Percentiles rank a stretch among this genome's conserved stretches.
Evolutionary conservation across 257 asterid genomes (phyloP).

Genomic region (Fraxinus cuspidata): DNA sequence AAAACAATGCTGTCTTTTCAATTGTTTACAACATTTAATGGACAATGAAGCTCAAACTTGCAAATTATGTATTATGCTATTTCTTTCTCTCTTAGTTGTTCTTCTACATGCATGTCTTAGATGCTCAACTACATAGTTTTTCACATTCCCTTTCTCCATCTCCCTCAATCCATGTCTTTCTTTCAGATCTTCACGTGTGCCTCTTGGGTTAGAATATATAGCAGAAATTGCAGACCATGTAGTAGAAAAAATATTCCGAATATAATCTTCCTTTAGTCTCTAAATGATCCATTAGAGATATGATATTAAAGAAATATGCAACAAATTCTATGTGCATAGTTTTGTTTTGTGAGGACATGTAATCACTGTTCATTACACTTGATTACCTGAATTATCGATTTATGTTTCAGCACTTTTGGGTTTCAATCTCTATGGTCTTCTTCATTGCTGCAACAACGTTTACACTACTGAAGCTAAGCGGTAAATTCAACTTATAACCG

Average conservation of each 20-base stretch:
- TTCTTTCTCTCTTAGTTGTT: not conserved
- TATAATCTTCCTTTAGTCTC: no score
- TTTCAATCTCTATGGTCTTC: constrained; percentile 96
- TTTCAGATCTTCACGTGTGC: no score
- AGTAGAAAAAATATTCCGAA: no score
- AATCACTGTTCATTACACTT: constrained; percentile 4
- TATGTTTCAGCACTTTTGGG: constrained; percentile 94
- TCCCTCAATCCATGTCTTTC: not conserved
- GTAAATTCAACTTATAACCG: constrained; percentile 43
- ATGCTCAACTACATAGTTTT: not conserved
- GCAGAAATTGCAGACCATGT: no score
- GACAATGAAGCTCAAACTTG: not conserved
- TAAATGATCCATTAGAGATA: not conserved
- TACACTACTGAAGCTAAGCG: constrained; percentile 83
- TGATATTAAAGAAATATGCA: not conserved
- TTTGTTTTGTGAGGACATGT: not conserved
- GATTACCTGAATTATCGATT: constrained; percentile 22
- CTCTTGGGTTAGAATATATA: no score
- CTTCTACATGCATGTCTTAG: not conserved
- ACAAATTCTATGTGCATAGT: constrained; percentile 4
- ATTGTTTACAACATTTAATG: not conserved
- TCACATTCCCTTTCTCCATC: not conserved
- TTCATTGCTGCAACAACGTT: constrained; percentile 90
- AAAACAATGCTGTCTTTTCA: not conserved
- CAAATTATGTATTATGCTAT: not conserved